A percentile compares a stretch with the other conserved stretches of the same genome.
phyloP scores from a whole-genome alignment of 1,284 basidiomycete species.

The Ustilago tritici region DNA sequence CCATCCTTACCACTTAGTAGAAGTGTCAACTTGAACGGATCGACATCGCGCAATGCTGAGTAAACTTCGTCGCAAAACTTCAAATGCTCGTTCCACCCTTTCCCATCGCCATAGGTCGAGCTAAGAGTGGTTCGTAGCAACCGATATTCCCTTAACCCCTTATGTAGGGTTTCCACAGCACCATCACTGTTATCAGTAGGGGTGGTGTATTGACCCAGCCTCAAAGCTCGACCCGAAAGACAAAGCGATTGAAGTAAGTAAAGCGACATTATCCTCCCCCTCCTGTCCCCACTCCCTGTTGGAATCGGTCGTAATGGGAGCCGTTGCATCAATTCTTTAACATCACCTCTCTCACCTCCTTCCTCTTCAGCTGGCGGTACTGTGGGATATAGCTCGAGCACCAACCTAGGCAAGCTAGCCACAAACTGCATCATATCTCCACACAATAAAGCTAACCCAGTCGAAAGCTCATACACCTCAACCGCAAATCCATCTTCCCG shows the following conservation, averaged over 20 bases:
- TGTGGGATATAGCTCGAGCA: conserved; percentile 28
- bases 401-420: conserved; percentile 28
- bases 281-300: background rate
- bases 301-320: background rate
- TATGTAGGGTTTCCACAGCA: conserved; percentile 4
- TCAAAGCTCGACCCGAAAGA: conserved; percentile 26
- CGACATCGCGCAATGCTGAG: conserved; percentile 8
- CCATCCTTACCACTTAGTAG: conserved; percentile 3
- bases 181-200: background rate
- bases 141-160: conserved; percentile 21
- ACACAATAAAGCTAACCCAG: conserved; percentile 20
- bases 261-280: conserved; percentile 11
- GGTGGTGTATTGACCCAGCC: conserved; percentile 30
- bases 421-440: conserved; percentile 32
- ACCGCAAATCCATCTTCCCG: conserved; percentile 36
- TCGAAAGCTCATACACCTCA: conserved; percentile 41
- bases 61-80: conserved; percentile 27
- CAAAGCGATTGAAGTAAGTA: conserved; percentile 37
- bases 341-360: background rate
- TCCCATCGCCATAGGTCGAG: background rate
- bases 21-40: conserved; percentile 16
- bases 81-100: background rate
- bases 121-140: background rate
- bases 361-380: background rate
- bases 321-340: background rate